Conservation (phyloP, 202 grass and related monocot genomes). For the Digitaria exilis region DNA sequence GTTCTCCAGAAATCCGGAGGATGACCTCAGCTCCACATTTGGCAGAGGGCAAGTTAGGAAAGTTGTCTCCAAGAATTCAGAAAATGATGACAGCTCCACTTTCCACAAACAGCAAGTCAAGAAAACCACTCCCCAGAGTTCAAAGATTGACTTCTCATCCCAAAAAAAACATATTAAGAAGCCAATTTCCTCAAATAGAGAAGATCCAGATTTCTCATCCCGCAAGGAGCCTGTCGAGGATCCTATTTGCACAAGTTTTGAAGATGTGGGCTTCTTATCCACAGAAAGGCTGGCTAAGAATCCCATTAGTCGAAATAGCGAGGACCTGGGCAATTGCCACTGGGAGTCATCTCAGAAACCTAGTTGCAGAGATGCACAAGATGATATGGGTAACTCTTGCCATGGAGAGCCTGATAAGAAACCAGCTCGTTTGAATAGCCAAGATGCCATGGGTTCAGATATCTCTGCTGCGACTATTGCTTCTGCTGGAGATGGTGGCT, state of each 20-base stretch:
- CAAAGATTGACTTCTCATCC: slow-evolving; percentile 32
- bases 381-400: slow-evolving; percentile 50
- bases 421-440: slow-evolving; percentile 34
- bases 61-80: slow-evolving; percentile 34
- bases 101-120: slow-evolving; percentile 43
- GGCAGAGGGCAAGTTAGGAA: slow-evolving; percentile 34
- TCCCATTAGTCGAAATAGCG: slow-evolving; percentile 21
- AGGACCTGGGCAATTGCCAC: slow-evolving; percentile 14
- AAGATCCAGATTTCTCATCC: slow-evolving; percentile 34
- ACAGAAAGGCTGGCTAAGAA: slow-evolving; percentile 32
- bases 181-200: slow-evolving; percentile 38
- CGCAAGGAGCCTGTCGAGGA: slow-evolving; percentile 29
- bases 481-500: slow-evolving; percentile 54
- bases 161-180: slow-evolving; percentile 40
- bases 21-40: slow-evolving; percentile 37
- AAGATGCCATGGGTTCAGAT: slow-evolving; percentile 64
- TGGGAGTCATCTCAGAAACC: slow-evolving; percentile 31
- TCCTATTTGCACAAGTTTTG: slow-evolving; percentile 21
- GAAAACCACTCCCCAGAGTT: slow-evolving; percentile 34
- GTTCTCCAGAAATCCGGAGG: slow-evolving; percentile 43
- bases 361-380: slow-evolving; percentile 44
- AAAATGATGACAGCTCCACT: slow-evolving; percentile 33
- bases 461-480: slow-evolving; percentile 65
- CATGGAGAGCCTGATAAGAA: slow-evolving; percentile 41
- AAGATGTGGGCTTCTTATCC: slow-evolving; percentile 36